Evolutionary conservation across 1,284 basidiomycete genomes (phyloP).

Genomic region (Marasmius tenuissimus): DNA sequence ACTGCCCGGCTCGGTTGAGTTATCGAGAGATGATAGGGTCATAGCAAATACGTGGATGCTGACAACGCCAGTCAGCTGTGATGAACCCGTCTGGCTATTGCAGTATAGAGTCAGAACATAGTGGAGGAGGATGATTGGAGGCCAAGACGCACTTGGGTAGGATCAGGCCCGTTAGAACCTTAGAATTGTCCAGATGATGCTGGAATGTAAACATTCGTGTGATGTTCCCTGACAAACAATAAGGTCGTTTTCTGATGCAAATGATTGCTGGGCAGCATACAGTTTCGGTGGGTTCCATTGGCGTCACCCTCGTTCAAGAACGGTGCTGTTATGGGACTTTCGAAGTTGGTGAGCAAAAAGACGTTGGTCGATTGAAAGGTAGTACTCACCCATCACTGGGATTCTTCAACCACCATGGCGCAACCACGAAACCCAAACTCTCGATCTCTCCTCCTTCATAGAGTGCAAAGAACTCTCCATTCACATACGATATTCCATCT

Average conservation of each 20-base stretch:
- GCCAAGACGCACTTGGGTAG: constrained; percentile 5
- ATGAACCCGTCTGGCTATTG: constrained; percentile 17
- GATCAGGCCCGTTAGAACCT: constrained; percentile 10
- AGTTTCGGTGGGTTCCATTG: constrained; percentile 13
- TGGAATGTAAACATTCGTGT: constrained; percentile 17
- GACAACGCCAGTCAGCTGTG: constrained; percentile 13
- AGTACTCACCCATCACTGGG: constrained; percentile 20
- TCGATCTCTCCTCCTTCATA: constrained; percentile 18
- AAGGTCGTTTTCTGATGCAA: neutral
- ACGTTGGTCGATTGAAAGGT: constrained; percentile 1
- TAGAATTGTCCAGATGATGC: constrained; percentile 15
- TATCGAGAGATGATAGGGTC: constrained; percentile 20
- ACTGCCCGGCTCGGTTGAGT: neutral
- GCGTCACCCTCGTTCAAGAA: constrained; percentile 11
- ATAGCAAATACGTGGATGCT: constrained; percentile 29
- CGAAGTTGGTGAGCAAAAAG: neutral
- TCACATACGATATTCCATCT: constrained; percentile 13
- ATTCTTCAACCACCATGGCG: constrained; percentile 23
- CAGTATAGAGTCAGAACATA: constrained; percentile 10
- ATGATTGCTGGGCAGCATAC: neutral
- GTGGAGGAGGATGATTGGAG: neutral
- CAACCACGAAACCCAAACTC: constrained; percentile 20
- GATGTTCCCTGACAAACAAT: constrained; percentile 10
- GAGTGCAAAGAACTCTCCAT: constrained; percentile 14
- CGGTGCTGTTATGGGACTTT: constrained; percentile 14